Conservation (phyloP, 768 basidiomycete genomes). For the Lactifluus echinatus region DNA sequence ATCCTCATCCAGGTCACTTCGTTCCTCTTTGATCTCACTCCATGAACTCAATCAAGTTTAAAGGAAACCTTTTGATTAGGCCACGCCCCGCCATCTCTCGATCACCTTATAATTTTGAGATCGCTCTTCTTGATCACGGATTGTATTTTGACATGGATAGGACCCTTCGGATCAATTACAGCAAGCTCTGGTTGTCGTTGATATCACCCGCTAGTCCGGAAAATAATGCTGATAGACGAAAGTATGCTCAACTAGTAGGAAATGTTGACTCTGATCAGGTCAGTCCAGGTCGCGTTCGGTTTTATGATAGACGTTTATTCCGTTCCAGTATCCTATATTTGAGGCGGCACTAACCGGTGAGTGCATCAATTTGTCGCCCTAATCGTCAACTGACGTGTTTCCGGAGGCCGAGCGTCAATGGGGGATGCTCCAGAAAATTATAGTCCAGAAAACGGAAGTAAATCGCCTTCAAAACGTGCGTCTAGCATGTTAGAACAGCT, state of each 20-base stretch:
- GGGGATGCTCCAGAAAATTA: slow-evolving; percentile 50
- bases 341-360: slow-evolving; percentile 87
- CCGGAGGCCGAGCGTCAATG: slow-evolving; percentile 54
- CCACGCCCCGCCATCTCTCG: slow-evolving; percentile 50
- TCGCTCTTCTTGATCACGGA: slow-evolving; percentile 90
- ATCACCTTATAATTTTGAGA: slow-evolving; percentile 93
- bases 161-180: slow-evolving; percentile 71
- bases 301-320: background rate
- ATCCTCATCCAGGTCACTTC: slow-evolving; percentile 71
- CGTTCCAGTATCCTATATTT: slow-evolving; percentile 76
- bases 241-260: slow-evolving; percentile 86
- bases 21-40: background rate
- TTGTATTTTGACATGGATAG: slow-evolving; percentile 86
- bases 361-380: background rate
- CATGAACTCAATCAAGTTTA: background rate
- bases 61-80: slow-evolving; percentile 88
- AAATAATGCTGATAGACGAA: slow-evolving; percentile 59
- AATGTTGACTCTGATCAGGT: slow-evolving; percentile 86
- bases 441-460: slow-evolving; percentile 27
- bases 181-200: slow-evolving; percentile 85
- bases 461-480: slow-evolving; percentile 45
- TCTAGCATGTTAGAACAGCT: slow-evolving; percentile 69
- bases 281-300: slow-evolving; percentile 21
- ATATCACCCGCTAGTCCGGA: slow-evolving; percentile 62
- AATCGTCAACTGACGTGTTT: slow-evolving; percentile 3